phyloP scores from a whole-genome alignment of 305 asterid genomes.

The Fraxinus latifolia region DNA sequence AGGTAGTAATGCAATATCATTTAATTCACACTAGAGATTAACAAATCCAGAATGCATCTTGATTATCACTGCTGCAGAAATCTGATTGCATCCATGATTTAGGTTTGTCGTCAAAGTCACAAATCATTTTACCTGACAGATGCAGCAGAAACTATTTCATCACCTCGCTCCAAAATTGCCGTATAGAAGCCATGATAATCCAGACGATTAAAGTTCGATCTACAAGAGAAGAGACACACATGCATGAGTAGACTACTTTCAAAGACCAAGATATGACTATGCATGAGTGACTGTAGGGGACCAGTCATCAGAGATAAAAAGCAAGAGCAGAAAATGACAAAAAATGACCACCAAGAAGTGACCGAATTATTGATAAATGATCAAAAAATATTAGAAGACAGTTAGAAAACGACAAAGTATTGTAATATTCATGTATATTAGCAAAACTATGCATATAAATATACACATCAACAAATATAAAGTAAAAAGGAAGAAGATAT shows the following conservation, averaged over 20 bases:
- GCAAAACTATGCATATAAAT: not conserved
- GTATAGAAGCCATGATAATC: conserved; percentile 79
- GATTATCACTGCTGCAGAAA: not conserved
- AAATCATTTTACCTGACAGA: conserved; percentile 67
- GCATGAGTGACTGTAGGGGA: not conserved
- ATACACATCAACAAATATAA: not conserved
- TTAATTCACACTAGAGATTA: conserved; percentile 6
- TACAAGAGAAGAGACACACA: conserved; percentile 33
- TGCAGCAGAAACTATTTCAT: conserved; percentile 85
- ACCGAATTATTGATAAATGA: not conserved
- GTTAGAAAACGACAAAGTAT: not conserved
- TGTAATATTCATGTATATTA: not conserved
- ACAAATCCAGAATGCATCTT: not conserved
- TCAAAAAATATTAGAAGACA: not conserved
- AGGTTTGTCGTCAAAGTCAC: not conserved
- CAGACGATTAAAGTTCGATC: conserved; percentile 86
- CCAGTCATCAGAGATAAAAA: not conserved
- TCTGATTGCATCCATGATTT: not conserved
- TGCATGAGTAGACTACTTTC: conserved; percentile 18
- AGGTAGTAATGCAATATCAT: not conserved
- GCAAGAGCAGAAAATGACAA: not conserved
- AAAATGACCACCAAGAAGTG: not conserved
- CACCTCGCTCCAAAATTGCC: conserved; percentile 82
- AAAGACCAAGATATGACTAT: not conserved
- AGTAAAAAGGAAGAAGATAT: not conserved